phyloP scores from a whole-genome alignment of 2,329 filamentous ascomycete genomes.

The Pseudogymnoascus sp. region DNA sequence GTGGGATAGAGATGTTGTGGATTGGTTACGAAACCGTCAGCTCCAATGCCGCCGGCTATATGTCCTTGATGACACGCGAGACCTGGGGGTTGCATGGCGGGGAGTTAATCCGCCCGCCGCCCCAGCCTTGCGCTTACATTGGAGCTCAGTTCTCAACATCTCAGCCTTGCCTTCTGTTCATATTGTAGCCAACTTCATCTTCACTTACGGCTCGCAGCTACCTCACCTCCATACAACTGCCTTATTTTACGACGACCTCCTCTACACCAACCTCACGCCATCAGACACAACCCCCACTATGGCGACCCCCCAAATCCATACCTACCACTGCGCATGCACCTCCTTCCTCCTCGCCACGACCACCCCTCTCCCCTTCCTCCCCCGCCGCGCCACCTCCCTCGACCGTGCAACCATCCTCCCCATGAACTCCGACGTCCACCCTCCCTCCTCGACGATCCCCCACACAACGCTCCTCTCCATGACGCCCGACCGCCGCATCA shows the following conservation, averaged over 20 bases:
- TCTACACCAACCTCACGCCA: background rate
- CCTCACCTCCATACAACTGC: background rate
- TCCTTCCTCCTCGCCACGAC: constrained; percentile 54
- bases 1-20: background rate
- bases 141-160: background rate
- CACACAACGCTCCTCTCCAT: constrained; percentile 44
- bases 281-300: background rate
- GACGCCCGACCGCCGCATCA: constrained; percentile 37
- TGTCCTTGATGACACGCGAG: background rate
- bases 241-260: background rate
- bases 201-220: background rate
- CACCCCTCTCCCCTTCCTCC: constrained; percentile 41
- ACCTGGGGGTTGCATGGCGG: background rate
- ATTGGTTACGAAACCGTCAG: background rate
- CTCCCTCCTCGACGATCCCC: constrained; percentile 11
- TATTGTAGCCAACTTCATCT: background rate
- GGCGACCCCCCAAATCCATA: constrained; percentile 31
- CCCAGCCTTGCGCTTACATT: background rate
- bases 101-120: background rate
- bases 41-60: background rate
- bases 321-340: constrained; percentile 57
- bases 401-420: constrained; percentile 52
- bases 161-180: background rate
- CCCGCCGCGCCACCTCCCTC: constrained; percentile 38
- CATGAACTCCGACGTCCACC: constrained; percentile 30